Evolutionary conservation across 2,329 filamentous ascomycete species (phyloP), one percentile per base, ranked within the genome.

Genomic region (Alternaria hordeiaustralica): DNA sequence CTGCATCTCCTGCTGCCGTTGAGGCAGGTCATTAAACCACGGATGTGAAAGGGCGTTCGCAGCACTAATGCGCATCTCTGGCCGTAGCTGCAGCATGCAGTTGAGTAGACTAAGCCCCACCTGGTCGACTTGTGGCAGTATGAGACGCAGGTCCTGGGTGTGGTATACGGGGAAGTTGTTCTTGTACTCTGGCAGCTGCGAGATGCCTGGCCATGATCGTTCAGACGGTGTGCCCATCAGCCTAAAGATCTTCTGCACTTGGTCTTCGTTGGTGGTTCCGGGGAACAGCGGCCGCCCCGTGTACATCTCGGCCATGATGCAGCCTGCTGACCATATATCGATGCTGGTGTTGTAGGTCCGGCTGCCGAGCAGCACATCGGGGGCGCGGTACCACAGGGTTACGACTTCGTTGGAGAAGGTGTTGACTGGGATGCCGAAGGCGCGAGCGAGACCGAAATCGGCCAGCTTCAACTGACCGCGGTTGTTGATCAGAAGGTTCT

Each of bases 251-350:
- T 96, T 94, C 67, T 97, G 87, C 55, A 98, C 90, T 80, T 99
- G 96, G 78, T 99, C 96, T 81, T 99, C 96, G 79, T 99, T 99
- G 41, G 96, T 97, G 2, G 96, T 99, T 62, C 96, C 96, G 0
- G 96, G 96, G 83, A 99, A 99, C 7, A 99, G 87, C 0, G 96
- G 96, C 18, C 96, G 88, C 5, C 96, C 96, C 0, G 95, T 97
- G 81, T 96, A 98, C 94, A 99, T 97, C 82, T 99, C 96, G 10
- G 96, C 96, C 96, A 99, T 98, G 85, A 99, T 99, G 81, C 96
- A 99, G 60, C 96, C 96, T 7, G 96, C 96, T 7, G 93, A 97
- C 96, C 96, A 99, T 78, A 99, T 98, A 77, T 99, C 96, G 80
- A 99, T 98, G 82, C 93, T 97, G n/a, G 96, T 99, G 82, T 97